Percentiles rank a stretch among this genome's conserved stretches.
phyloP scores from a whole-genome alignment of 108 stramenopile genomes.

The Conticribra weissflogii region DNA sequence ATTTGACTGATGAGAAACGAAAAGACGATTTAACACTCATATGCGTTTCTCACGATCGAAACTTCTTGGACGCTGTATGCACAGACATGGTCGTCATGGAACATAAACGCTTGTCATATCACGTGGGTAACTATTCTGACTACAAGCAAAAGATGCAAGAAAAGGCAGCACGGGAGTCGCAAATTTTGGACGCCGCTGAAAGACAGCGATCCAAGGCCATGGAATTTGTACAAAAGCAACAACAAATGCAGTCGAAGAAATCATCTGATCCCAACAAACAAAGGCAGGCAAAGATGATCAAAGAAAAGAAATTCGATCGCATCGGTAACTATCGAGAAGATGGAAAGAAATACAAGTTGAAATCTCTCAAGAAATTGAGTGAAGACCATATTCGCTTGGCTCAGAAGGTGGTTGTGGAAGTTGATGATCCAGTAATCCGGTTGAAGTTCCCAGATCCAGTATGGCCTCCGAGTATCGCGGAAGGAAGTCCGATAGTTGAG shows the following conservation, averaged over 20 bases:
- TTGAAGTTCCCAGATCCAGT: slow-evolving; percentile 65
- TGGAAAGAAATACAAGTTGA: slow-evolving; percentile 59
- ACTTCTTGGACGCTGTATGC: slow-evolving; percentile 87
- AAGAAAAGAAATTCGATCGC: slow-evolving; percentile 68
- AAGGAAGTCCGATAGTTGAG: slow-evolving; percentile 34
- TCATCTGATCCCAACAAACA: slow-evolving; percentile 70
- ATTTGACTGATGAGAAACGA: slow-evolving; percentile 55
- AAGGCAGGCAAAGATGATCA: slow-evolving; percentile 72
- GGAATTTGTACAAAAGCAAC: slow-evolving; percentile 72
- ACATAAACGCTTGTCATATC: slow-evolving; percentile 60
- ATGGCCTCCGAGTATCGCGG: slow-evolving; percentile 51
- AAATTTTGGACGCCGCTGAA: slow-evolving; percentile 69
- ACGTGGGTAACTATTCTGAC: slow-evolving; percentile 72
- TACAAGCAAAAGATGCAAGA: slow-evolving; percentile 56
- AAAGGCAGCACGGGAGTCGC: slow-evolving; percentile 57
- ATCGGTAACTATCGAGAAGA: slow-evolving; percentile 73
- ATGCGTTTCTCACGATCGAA: slow-evolving; percentile 91
- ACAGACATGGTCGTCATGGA: slow-evolving; percentile 59
- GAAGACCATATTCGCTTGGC: slow-evolving; percentile 52
- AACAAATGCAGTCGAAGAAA: slow-evolving; percentile 55
- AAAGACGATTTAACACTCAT: slow-evolving; percentile 64
- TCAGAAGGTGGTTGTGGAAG: slow-evolving; percentile 63
- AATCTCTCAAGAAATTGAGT: slow-evolving; percentile 46
- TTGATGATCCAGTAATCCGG: slow-evolving; percentile 71
- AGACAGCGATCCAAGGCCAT: slow-evolving; percentile 61